phyloP scores from a whole-genome alignment of 2,329 filamentous ascomycete genomes.

The Arachnomyces sp. region DNA sequence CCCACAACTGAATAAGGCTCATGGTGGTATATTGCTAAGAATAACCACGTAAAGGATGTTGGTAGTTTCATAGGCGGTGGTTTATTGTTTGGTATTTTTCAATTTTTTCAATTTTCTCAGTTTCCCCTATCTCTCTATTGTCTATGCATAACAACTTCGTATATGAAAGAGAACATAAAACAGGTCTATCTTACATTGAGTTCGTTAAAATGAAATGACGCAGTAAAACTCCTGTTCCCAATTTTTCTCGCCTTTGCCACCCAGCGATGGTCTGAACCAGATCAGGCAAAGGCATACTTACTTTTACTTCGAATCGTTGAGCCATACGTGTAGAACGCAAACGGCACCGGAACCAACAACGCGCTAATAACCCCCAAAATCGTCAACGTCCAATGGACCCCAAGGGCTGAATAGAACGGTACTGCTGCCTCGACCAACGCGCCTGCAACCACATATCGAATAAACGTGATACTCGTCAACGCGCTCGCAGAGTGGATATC shows the following conservation, averaged over 20 bases:
- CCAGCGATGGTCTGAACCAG: background rate
- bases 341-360: slow-evolving; percentile 39
- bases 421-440: slow-evolving; percentile 27
- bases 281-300: slow-evolving; percentile 19
- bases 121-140: too few relatives aligned
- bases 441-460: slow-evolving; percentile 34
- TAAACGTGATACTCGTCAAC: slow-evolving; percentile 37
- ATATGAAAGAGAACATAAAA: too few relatives aligned
- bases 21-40: too few relatives aligned
- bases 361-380: slow-evolving; percentile 33
- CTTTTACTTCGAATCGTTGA: slow-evolving; percentile 21
- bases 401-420: slow-evolving; percentile 33
- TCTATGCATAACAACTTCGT: too few relatives aligned
- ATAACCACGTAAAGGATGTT: too few relatives aligned
- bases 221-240: too few relatives aligned
- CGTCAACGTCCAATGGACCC: slow-evolving; percentile 33
- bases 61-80: too few relatives aligned
- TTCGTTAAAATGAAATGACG: too few relatives aligned
- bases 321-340: slow-evolving; percentile 29
- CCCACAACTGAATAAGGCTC: too few relatives aligned
- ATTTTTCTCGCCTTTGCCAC: background rate
- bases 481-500: slow-evolving; percentile 46
- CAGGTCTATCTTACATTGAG: too few relatives aligned
- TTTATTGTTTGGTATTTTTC: too few relatives aligned
- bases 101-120: too few relatives aligned